These are phyloP conservation scores for Triticum aestivum DNA, from an alignment of 176 grass and related monocot genomes.

Conservation along the genomic window DNA sequence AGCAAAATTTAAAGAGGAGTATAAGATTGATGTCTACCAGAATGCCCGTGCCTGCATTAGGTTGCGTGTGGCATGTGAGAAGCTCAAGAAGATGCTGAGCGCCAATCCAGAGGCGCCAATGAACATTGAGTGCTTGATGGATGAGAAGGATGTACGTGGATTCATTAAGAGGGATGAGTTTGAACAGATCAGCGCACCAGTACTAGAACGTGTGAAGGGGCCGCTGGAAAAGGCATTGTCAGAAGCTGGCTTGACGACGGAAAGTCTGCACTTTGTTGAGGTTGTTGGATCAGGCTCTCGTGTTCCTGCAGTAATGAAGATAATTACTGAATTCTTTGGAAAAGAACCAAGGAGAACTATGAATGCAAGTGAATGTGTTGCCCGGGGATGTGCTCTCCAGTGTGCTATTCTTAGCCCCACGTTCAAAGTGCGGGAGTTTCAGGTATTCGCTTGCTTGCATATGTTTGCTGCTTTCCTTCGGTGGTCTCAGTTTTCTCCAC, in stretches of 20 bases:
- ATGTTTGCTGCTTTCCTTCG: neutral
- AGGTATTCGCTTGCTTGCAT: conserved; percentile 45
- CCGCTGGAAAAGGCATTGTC: conserved; percentile 69
- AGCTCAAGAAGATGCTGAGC: conserved; percentile 83
- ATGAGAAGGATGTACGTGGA: conserved; percentile 87
- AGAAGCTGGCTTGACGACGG: conserved; percentile 63
- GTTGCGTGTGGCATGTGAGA: conserved; percentile 72
- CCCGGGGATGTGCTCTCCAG: conserved; percentile 71
- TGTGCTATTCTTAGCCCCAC: conserved; percentile 93
- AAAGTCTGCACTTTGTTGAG: conserved; percentile 81
- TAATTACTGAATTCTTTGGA: conserved; percentile 77
- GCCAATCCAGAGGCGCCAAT: conserved; percentile 82
- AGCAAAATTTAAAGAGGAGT: conserved; percentile 77
- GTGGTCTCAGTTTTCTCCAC: neutral
- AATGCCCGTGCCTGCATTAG: conserved; percentile 83
- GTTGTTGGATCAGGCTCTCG: conserved; percentile 93
- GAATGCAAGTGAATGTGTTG: conserved; percentile 93
- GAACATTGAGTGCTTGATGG: conserved; percentile 94
- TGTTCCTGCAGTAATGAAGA: conserved; percentile 83
- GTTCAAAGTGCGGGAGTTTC: conserved; percentile 92
- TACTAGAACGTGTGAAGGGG: conserved; percentile 73
- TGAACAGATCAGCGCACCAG: conserved; percentile 58
- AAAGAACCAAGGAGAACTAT: conserved; percentile 88
- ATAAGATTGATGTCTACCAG: conserved; percentile 89
- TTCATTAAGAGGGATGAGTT: conserved; percentile 90